These are phyloP conservation scores for Iris pallida DNA, from an alignment of 116 monocot genomes.

Conservation along the genomic window DNA sequence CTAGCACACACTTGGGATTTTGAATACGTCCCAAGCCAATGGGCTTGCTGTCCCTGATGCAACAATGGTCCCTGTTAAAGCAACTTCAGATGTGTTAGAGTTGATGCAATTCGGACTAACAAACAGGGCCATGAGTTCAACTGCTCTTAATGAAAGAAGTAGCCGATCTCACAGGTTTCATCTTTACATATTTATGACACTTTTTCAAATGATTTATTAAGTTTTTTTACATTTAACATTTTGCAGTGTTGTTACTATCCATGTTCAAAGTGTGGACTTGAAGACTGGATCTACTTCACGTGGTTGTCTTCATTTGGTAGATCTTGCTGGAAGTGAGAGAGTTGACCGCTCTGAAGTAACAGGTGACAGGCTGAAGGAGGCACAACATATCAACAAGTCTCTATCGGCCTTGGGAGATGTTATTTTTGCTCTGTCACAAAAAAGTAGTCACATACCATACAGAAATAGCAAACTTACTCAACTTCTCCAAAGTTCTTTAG, in stretches of 20 bases:
- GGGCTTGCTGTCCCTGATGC: slow-evolving; percentile 92
- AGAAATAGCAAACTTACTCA: slow-evolving; percentile 97
- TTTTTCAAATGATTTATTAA: slow-evolving; percentile 2
- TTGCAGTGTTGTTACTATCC: slow-evolving; percentile 76
- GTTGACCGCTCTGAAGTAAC: slow-evolving; percentile 87
- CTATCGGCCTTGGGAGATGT: slow-evolving; percentile 90
- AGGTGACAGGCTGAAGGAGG: slow-evolving; percentile 88
- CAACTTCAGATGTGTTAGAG: slow-evolving; percentile 73
- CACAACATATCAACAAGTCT: slow-evolving; percentile 92
- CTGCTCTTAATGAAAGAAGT: slow-evolving; percentile 95
- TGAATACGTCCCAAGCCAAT: slow-evolving; percentile 61
- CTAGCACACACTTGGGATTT: slow-evolving; percentile 69
- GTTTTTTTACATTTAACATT: background rate
- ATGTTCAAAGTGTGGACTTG: slow-evolving; percentile 65
- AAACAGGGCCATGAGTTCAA: slow-evolving; percentile 81
- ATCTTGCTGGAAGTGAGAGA: slow-evolving; percentile 96
- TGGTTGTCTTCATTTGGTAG: slow-evolving; percentile 81
- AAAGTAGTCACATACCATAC: slow-evolving; percentile 80
- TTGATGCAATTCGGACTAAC: slow-evolving; percentile 71
- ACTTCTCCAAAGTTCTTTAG: slow-evolving; percentile 90
- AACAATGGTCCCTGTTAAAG: slow-evolving; percentile 60
- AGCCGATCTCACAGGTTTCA: slow-evolving; percentile 83
- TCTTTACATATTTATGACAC: background rate
- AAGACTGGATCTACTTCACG: slow-evolving; percentile 59
- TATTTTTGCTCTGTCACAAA: slow-evolving; percentile 80